Evolutionary conservation across 805 yeast species (phyloP).

Genomic region (Candida piceae): DNA sequence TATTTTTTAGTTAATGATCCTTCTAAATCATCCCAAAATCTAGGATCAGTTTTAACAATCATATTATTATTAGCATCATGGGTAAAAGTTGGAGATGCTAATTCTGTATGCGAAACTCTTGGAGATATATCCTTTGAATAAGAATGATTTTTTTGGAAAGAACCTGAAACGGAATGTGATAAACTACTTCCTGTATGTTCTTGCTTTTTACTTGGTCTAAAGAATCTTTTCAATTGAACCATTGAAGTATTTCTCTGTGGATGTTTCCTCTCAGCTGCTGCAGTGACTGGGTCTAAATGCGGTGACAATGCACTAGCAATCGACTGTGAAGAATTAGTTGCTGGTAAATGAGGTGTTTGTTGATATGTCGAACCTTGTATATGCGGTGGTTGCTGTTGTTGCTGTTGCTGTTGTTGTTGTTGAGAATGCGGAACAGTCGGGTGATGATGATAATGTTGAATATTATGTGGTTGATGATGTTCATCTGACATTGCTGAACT

Average conservation of each 20-base stretch:
- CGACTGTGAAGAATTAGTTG: neutral
- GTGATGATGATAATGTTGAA: too few species aligned
- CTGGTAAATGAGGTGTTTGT: constrained; percentile 16
- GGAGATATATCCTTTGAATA: constrained; percentile 19
- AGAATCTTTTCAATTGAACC: constrained; percentile 69
- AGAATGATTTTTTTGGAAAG: constrained; percentile 13
- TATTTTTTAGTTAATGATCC: constrained; percentile 55
- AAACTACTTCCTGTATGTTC: constrained; percentile 6
- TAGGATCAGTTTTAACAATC: constrained; percentile 34
- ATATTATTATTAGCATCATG: constrained; percentile 36
- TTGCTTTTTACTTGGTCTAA: constrained; percentile 47
- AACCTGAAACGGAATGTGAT: constrained; percentile 5
- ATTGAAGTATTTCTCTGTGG: constrained; percentile 37
- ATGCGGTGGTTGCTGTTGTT: constrained; percentile 2
- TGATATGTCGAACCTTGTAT: constrained; percentile 5
- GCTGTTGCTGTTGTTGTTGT: constrained; percentile 2
- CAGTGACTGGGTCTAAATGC: neutral
- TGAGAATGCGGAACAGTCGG: too few species aligned
- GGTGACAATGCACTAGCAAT: neutral
- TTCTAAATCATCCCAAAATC: constrained; percentile 44
- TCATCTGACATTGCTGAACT: constrained; percentile 22
- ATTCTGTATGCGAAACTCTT: constrained; percentile 15
- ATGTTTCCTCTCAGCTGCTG: constrained; percentile 1
- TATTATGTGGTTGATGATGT: constrained; percentile 13
- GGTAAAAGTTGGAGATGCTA: constrained; percentile 32